phyloP scores from a whole-genome alignment of 31 red algal species.

The Porphyra umbilicalis region DNA sequence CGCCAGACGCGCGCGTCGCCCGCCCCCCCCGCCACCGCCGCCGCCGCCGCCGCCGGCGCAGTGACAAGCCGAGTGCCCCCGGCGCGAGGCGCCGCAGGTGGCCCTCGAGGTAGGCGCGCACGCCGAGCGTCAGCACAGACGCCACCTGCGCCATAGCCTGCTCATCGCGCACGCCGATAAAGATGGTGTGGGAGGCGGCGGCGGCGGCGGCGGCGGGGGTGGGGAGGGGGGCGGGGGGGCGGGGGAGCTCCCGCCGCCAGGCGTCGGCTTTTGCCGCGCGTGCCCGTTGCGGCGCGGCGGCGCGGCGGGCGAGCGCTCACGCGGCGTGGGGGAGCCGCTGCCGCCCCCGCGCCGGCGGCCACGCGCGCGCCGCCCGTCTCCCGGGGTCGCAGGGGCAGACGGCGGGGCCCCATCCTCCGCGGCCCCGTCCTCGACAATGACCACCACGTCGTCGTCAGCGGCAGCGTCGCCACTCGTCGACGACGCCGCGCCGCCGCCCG shows the following conservation, averaged over 20 bases:
- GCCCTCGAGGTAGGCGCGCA: slow-evolving; percentile 2
- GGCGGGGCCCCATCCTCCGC: not conserved
- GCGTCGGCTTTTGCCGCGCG: not conserved
- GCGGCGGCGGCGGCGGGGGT: slow-evolving; percentile 1
- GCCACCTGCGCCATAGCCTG: slow-evolving; percentile 42
- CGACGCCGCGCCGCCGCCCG: too few species aligned
- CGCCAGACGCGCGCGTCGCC: not conserved
- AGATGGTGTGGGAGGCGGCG: slow-evolving; percentile 25
- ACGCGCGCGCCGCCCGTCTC: not conserved
- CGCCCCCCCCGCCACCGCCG: not conserved
- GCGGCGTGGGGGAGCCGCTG: not conserved
- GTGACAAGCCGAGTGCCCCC: not conserved
- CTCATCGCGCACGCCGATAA: slow-evolving; percentile 55
- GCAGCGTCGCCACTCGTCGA: not conserved
- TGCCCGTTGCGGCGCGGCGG: not conserved
- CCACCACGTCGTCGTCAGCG: not conserved
- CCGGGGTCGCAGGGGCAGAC: not conserved
- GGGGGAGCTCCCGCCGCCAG: not conserved
- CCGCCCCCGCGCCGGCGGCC: not conserved
- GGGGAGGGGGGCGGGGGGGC: not conserved
- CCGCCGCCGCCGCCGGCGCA: not conserved
- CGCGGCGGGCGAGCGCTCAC: not conserved
- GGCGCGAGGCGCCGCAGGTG: slow-evolving; percentile 13
- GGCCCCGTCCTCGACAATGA: not conserved
- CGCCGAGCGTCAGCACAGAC: slow-evolving; percentile 25